Conservation (phyloP, 148 eudicot genomes). For the Arctostaphylos glauca region DNA sequence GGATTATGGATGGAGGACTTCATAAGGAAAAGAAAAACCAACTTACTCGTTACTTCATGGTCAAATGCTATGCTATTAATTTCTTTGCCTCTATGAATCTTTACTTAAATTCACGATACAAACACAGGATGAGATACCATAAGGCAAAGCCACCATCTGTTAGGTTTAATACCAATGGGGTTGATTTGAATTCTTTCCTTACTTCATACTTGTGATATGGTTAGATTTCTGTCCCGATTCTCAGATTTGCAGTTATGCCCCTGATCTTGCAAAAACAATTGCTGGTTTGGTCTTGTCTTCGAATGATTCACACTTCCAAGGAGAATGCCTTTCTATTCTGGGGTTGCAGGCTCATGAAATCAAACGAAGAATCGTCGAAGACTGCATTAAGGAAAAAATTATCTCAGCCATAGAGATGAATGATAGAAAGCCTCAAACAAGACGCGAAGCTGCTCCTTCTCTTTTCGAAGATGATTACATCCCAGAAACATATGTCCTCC, state of each 20-base stretch:
- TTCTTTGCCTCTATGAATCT: neutral
- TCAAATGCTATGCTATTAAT: neutral
- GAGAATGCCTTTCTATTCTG: conserved; percentile 70
- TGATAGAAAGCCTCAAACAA: conserved; percentile 49
- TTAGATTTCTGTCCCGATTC: conserved; percentile 13
- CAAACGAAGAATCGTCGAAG: conserved; percentile 41
- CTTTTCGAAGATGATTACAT: conserved; percentile 52
- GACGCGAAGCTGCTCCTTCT: conserved; percentile 41
- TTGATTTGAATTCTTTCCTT: neutral
- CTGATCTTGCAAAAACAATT: conserved; percentile 88
- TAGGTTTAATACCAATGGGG: neutral
- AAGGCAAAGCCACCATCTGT: neutral
- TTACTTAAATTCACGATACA: neutral
- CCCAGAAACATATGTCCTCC: conserved; percentile 37
- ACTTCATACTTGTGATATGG: neutral
- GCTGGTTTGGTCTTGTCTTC: conserved; percentile 73
- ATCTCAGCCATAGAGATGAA: conserved; percentile 52
- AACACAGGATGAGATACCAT: neutral
- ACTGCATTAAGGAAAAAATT: conserved; percentile 61
- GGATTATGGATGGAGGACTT: neutral
- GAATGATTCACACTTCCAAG: conserved; percentile 57
- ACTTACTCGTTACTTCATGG: neutral
- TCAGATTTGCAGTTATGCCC: conserved; percentile 79
- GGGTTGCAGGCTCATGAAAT: conserved; percentile 44
- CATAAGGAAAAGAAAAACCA: neutral